These are phyloP conservation scores for Neofusicoccum cordaticola DNA, from an alignment of 2,329 filamentous ascomycete genomes.

Conservation along the genomic window DNA sequence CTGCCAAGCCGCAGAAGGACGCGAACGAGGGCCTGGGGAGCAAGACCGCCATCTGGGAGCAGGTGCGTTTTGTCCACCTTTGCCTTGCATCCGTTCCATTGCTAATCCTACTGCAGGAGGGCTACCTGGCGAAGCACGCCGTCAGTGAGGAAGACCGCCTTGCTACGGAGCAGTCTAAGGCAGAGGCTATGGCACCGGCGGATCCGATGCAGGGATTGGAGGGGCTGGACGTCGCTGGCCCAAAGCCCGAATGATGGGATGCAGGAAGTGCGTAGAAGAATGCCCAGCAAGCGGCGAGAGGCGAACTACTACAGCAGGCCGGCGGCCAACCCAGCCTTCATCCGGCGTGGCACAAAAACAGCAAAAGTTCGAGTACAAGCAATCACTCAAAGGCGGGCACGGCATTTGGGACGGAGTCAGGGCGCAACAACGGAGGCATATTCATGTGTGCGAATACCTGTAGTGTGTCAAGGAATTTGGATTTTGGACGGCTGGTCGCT, in stretches of 20 bases:
- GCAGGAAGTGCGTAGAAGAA: neutral
- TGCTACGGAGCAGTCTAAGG: conserved; percentile 55
- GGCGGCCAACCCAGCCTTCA: too few relatives aligned
- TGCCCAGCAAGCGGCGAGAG: too few relatives aligned
- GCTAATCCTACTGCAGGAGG: conserved; percentile 62
- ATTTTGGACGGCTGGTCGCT: conserved; percentile 11
- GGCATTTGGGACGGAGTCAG: conserved; percentile 21
- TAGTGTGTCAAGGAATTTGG: conserved; percentile 10
- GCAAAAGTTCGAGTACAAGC: neutral
- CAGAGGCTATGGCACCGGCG: conserved; percentile 55
- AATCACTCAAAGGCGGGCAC: neutral
- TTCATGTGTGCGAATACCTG: neutral
- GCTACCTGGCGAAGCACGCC: conserved; percentile 85
- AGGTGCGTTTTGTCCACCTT: conserved; percentile 59
- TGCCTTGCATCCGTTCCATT: neutral
- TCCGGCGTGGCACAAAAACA: neutral
- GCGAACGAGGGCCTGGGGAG: conserved; percentile 83
- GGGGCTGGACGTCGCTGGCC: conserved; percentile 89
- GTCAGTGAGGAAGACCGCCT: conserved; percentile 75
- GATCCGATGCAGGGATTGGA: conserved; percentile 97
- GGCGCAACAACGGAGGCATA: conserved; percentile 17
- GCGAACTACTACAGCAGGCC: conserved; percentile 4
- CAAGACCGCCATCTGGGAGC: conserved; percentile 94
- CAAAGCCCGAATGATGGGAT: conserved; percentile 64
- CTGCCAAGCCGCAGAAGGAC: conserved; percentile 89